Base-by-base conservation (phyloP, 257 asterid genomes). In the Gardenia jasminoides region DNA sequence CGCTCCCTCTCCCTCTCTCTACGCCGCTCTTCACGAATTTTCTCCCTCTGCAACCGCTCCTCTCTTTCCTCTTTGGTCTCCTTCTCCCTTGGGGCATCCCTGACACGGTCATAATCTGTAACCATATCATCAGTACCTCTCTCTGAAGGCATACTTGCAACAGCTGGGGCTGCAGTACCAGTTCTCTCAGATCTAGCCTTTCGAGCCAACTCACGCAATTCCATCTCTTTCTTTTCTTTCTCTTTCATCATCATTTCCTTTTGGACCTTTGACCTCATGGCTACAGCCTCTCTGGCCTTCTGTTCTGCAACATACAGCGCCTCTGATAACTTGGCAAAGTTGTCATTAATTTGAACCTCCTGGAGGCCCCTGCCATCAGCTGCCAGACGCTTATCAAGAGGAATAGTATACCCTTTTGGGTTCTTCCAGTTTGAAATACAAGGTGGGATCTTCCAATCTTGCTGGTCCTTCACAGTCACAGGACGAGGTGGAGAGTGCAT, bases 401-500 rank as follows among this genome's bases (percentile, higher is more conserved):
- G 99, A 58, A 95, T 93, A 1, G 99, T 93, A 70, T 93, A 95
- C 56, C 98, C 98, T 82, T 95, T 95, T 0, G 98, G 94, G 74
- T 95, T 95, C 87, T 95, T 95, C 99, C 98, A 95, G 71, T 92
- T 95, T 16, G 98, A 95, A 66, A 95, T 92, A 80, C 98, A 95
- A 33, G 98, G 98, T 12, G 98, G 96, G 72, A 95, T 95, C 83
- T 95, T 92, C 98, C 96, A 91, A 81, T 95, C 99, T 75, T 92
- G 96, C 82, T 95, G 97, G 83, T 92, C 98, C 83, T 93, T 95
- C 76, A 93, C 97, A 75, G 97, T 92, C 62, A 95, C 98, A 0
- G 97, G 93, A 43, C 97, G 93, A 61, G 98, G 97, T 7, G 94
- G 99, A 81, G 97, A 95, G 80, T 90, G 99, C 98, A 95, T 93